phyloP scores from a whole-genome alignment of 139 green algal species.

The Chlorella sp. region DNA sequence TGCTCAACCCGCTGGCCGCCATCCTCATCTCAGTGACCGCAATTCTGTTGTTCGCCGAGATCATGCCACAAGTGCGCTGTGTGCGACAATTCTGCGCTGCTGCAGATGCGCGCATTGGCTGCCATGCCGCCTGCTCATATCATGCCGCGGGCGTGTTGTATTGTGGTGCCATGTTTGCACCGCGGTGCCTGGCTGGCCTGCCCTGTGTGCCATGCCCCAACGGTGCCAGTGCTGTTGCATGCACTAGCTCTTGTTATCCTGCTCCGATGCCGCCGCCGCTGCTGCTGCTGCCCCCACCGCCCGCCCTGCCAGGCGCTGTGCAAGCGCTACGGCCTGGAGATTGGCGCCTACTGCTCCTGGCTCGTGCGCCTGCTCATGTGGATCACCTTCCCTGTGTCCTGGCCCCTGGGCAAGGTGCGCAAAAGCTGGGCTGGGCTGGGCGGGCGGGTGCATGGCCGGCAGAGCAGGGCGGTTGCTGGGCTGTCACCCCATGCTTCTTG shows the following conservation, averaged over 20 bases:
- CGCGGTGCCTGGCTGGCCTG: no score
- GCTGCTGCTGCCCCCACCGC: not conserved
- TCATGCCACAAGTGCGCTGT: constrained; percentile 58
- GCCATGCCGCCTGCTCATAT: no score
- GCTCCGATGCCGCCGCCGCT: no score
- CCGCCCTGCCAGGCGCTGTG: constrained; percentile 51
- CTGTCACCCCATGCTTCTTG: no score
- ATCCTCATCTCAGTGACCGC: constrained; percentile 68
- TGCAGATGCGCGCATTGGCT: no score
- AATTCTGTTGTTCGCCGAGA: constrained; percentile 92
- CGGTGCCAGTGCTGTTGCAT: no score
- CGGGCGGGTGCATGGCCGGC: not conserved
- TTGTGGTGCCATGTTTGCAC: no score
- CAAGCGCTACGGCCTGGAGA: constrained; percentile 54
- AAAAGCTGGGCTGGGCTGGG: constrained; percentile 32
- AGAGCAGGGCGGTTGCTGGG: not conserved
- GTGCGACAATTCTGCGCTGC: no score
- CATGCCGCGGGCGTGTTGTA: no score
- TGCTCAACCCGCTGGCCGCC: constrained; percentile 76
- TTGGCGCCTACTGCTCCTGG: constrained; percentile 51
- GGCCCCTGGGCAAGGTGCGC: constrained; percentile 61
- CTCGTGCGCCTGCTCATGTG: constrained; percentile 53
- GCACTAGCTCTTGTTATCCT: no score
- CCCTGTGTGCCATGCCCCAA: no score
- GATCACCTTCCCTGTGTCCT: constrained; percentile 49